phyloP scores from a whole-genome alignment of 2,329 filamentous ascomycete genomes.

The Colletotrichum magnum region DNA sequence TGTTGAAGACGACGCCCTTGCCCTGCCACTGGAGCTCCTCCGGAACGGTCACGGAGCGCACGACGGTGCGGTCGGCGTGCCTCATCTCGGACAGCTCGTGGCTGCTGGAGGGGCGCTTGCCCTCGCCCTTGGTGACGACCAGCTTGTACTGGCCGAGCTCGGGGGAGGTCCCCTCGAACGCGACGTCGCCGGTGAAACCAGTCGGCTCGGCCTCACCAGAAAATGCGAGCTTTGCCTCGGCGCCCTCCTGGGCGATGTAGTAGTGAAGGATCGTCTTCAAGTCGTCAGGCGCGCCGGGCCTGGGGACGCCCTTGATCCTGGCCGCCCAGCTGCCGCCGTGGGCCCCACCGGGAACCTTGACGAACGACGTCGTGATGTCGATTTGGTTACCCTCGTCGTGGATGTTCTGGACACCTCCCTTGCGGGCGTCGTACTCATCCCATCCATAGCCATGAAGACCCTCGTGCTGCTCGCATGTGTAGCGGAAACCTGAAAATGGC shows the following conservation, averaged over 20 bases:
- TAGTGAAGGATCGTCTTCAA: conserved; percentile 85
- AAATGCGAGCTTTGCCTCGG: conserved; percentile 74
- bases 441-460: conserved; percentile 96
- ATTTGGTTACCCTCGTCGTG: conserved; percentile 90
- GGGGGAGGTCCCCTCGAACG: conserved; percentile 77
- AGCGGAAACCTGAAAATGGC: conserved; percentile 79
- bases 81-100: conserved; percentile 79
- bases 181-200: conserved; percentile 73
- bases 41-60: conserved; percentile 78
- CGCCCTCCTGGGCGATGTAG: conserved; percentile 85
- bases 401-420: conserved; percentile 89
- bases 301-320: conserved; percentile 84
- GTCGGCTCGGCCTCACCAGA: conserved; percentile 62
- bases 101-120: conserved; percentile 72
- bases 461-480: conserved; percentile 96
- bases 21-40: conserved; percentile 85
- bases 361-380: conserved; percentile 92
- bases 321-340: conserved; percentile 95
- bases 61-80: conserved; percentile 81
- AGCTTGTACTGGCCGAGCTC: conserved; percentile 86
- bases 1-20: conserved; percentile 74
- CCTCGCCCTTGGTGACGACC: conserved; percentile 79
- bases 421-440: conserved; percentile 95
- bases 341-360: conserved; percentile 89
- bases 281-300: conserved; percentile 75